Evolutionary conservation across 1,284 basidiomycete species (phyloP).

Genomic region (Microbotryum scabiosae): DNA sequence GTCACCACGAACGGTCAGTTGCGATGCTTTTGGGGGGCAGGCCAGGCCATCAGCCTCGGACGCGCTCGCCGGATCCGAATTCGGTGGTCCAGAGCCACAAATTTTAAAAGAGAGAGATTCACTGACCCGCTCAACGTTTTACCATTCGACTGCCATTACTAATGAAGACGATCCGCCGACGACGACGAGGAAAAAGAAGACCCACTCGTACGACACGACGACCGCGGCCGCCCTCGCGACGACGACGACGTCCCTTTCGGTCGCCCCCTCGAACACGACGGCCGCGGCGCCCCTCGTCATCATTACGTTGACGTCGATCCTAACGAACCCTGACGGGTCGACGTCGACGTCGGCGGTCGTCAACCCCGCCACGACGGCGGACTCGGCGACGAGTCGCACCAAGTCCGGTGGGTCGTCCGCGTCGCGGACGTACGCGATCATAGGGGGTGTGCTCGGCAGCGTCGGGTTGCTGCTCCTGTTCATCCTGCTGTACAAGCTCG

Average conservation of each 20-base stretch:
- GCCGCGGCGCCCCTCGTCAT: conserved; percentile 9
- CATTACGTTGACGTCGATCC: conserved; percentile 27
- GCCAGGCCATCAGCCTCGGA: no score
- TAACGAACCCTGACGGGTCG: conserved; percentile 25
- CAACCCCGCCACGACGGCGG: conserved; percentile 9
- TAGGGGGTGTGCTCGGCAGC: conserved; percentile 34
- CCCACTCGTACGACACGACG: not conserved
- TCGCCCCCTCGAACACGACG: conserved; percentile 1
- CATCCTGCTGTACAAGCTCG: not conserved
- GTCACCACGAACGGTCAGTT: not conserved
- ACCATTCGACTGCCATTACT: no score
- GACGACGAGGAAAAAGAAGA: no score
- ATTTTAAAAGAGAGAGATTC: no score
- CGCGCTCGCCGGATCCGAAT: no score
- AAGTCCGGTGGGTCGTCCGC: not conserved
- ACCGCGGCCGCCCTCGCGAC: not conserved
- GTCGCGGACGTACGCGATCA: conserved; percentile 17
- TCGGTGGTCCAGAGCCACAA: no score
- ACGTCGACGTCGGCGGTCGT: conserved; percentile 11
- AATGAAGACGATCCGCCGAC: no score
- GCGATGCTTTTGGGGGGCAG: no score
- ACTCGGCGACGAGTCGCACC: conserved; percentile 10
- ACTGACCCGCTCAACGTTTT: no score
- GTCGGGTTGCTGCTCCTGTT: conserved; percentile 23
- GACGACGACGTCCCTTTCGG: not conserved